Base-by-base conservation (phyloP, 2,329 filamentous ascomycete species). In the Hypoxylon sp. region DNA sequence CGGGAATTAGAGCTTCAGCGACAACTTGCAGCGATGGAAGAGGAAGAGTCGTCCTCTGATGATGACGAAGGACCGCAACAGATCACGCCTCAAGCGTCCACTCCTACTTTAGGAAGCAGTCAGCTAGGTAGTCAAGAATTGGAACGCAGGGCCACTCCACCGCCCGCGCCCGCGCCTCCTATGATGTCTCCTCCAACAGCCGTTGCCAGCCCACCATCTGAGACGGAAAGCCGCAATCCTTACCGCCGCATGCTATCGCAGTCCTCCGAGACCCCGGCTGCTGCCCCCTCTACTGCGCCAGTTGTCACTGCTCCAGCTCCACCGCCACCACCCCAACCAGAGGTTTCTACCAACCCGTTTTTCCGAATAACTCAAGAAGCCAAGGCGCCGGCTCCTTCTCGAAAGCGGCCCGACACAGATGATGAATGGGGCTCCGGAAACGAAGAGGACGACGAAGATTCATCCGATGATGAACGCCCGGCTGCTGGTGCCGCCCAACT, bases 261-360 rank as follows among this genome's bases (percentile, higher is more conserved):
- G 78, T 84, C 89, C 9, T 83, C 83, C 5, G 90, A 88, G 62
- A 82, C 85, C 17, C 82, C 88, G 10, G 80, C 84, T 58, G 78
- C 82, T 42, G 74, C 82, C 11, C 71, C 80, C 33, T 70, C 80
- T 6, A 75, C 81, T n/a, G 77, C 83, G 1, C 81, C 81, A 68
- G 80, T 82, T 57, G 82, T 83, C 14, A 79, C 84, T 31, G 77
- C 83, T 24, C 76, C 84, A 22, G 77, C 84, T 52, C 78, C 81
- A 14, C 78, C 80, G 17, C 79, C 78, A 29, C 77, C 79, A 51
- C 77, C 73, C 24, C 83, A 75, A 72, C 81, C 87, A 35, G 86
- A 90, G 51, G 86, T 88, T 24, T 94, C 93, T n/a, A 98, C 93
- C 9, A 99, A 99, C 78, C 96, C 96, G 3, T 99, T 98, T 89